Conservation (phyloP, 225 moss, liverwort and hornwort genomes). For the Asterella californica region DNA sequence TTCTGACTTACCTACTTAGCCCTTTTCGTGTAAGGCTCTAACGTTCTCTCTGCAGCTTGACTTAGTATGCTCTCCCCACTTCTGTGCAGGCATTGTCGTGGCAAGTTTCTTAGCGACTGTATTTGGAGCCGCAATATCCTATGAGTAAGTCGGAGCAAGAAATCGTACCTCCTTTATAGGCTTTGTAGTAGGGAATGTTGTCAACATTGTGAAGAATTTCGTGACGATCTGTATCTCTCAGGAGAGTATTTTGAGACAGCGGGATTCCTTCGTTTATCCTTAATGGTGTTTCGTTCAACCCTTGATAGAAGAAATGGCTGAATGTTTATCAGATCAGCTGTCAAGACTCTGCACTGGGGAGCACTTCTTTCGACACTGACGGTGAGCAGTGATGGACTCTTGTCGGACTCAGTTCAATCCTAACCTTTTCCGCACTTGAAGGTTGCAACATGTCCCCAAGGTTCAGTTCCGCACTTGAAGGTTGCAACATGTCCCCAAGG, state of each 20-base stretch:
- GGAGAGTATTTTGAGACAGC: not conserved
- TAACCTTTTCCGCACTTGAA: not conserved
- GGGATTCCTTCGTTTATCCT: not conserved
- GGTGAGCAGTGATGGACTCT: constrained; percentile 38
- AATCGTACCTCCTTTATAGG: not conserved
- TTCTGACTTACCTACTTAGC: not conserved
- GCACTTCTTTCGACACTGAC: constrained; percentile 69
- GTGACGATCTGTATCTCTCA: not conserved
- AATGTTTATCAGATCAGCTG: constrained; percentile 49
- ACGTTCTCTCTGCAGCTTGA: not conserved
- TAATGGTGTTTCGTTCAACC: not conserved
- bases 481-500: not conserved
- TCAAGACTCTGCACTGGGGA: constrained; percentile 71
- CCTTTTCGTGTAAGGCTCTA: not conserved
- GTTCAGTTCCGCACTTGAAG: not conserved
- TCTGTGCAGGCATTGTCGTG: constrained; percentile 54
- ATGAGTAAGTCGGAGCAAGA: constrained; percentile 44
- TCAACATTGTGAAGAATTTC: not conserved
- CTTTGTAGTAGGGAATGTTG: not conserved
- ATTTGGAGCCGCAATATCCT: constrained; percentile 76
- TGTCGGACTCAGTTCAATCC: not conserved
- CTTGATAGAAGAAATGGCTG: not conserved
- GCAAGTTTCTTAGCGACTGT: constrained; percentile 64
- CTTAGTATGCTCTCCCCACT: not conserved
- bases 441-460: not conserved